Evolutionary conservation across 2,329 filamentous ascomycete genomes (phyloP), one percentile per base, ranked within the genome.

Genomic region (Calonectria multiphialidica): DNA sequence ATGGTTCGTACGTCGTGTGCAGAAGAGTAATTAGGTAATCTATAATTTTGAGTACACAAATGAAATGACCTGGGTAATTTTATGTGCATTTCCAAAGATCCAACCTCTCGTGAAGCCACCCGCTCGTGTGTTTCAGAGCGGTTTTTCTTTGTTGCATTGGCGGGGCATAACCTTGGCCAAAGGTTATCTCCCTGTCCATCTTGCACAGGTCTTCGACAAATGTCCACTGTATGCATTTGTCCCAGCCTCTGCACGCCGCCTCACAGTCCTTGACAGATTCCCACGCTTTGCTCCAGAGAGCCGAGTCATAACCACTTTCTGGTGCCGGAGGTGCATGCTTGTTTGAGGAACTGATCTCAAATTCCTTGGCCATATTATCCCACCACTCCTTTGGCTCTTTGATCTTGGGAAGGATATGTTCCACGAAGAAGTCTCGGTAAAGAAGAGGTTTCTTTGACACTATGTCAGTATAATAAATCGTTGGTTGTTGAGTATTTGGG

Each of bases 181-280:
- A 71, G 15, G 70, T 71, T 18, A 79, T 66, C 69, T 76, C 77
- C 66, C 78, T 76, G 59, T 78, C 77, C 72, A 79, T 74, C 72
- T 75, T 77, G 63, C 77, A 79, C 23, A 78, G 65, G 35, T 79
- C 77, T 59, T 79, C 77, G 2, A 77, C 75, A 49, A 62, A 78
- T 6, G 72, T 67, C 77, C 77, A 79, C 66, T 76, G 72, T 10
- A 73, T 59, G 40, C 77, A 79, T 35, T 69, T 57, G 2, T 30
- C 49, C 77, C 77, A 79, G 8, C 66, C 65, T 10, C 55, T 50
- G 47, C 77, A 79, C 2, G 77, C 77, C 5, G 74, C 77, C 61
- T 78, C 72, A 64, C 77, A 79, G 1, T 68, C 74, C 30, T 73
- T 68, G 44, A 70, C 68, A 2, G 77, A 78, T 57, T 78, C 62